These are phyloP conservation scores for Atkinsonella texensis DNA, from an alignment of 2,329 filamentous ascomycete genomes.

Conservation along the genomic window DNA sequence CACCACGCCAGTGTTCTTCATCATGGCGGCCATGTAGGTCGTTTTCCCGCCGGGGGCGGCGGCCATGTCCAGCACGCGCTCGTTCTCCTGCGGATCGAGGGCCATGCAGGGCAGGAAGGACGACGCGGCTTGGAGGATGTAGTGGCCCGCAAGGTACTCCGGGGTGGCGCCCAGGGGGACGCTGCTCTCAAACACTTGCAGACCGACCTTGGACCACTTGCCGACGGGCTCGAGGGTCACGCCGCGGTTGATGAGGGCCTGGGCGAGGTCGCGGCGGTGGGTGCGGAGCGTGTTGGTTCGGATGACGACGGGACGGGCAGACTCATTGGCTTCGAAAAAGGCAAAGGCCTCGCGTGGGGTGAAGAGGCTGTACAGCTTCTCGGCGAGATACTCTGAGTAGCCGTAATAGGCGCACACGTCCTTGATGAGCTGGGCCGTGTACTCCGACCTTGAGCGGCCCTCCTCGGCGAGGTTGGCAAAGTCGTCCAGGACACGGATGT, in stretches of 20 bases:
- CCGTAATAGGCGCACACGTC: conserved; percentile 96
- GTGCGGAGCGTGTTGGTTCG: conserved; percentile 89
- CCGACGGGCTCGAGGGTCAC: conserved; percentile 94
- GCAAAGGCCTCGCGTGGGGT: conserved; percentile 87
- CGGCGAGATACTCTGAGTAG: conserved; percentile 87
- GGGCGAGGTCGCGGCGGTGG: conserved; percentile 68
- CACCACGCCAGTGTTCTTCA: conserved; percentile 75
- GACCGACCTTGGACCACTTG: conserved; percentile 96
- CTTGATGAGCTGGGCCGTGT: conserved; percentile 73
- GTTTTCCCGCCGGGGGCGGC: conserved; percentile 18
- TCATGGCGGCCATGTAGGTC: conserved; percentile 54
- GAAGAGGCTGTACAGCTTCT: conserved; percentile 91
- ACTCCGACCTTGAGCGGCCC: conserved; percentile 74
- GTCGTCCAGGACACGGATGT: conserved; percentile 80
- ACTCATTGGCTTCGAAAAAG: conserved; percentile 98
- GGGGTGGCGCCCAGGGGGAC: conserved; percentile 84
- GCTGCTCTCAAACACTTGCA: conserved; percentile 89
- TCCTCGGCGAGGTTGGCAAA: conserved; percentile 72
- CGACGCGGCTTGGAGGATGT: conserved; percentile 92
- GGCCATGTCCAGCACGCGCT: conserved; percentile 65
- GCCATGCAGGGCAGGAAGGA: conserved; percentile 98
- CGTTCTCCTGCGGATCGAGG: conserved; percentile 81
- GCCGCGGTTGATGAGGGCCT: conserved; percentile 88
- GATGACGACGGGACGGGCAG: conserved; percentile 83
- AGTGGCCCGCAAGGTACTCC: conserved; percentile 93